These are phyloP conservation scores for Podosphaera aphanis DNA, from an alignment of 2,329 filamentous ascomycete genomes.

Conservation along the genomic window DNA sequence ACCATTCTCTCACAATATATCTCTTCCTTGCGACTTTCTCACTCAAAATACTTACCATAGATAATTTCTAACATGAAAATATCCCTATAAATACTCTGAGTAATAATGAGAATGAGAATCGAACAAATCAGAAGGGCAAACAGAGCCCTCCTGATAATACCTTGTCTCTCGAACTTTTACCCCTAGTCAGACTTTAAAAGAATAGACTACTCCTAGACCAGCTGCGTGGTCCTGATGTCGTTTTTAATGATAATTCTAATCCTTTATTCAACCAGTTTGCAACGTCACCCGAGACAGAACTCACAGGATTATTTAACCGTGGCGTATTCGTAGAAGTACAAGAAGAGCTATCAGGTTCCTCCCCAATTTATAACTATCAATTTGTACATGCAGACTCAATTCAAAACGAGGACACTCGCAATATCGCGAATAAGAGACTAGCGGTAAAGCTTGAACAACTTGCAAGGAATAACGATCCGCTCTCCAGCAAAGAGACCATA, in stretches of 20 bases:
- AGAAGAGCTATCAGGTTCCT: not conserved
- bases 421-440: not conserved
- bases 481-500: not conserved
- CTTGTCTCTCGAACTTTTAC: not conserved
- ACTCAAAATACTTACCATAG: too few relatives aligned
- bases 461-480: not conserved
- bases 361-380: not conserved
- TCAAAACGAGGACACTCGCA: not conserved
- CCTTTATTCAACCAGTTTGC: not conserved
- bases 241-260: not conserved
- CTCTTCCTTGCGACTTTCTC: too few relatives aligned
- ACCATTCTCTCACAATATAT: too few relatives aligned
- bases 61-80: too few relatives aligned
- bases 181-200: constrained; percentile 1
- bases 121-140: not conserved
- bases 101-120: not conserved
- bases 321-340: not conserved
- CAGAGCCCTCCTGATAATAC: constrained; percentile 2
- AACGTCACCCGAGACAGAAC: not conserved
- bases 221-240: not conserved
- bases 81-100: not conserved
- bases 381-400: not conserved
- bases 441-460: not conserved
- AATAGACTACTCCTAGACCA: not conserved
- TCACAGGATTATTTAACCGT: not conserved